Conservation (phyloP, 2,329 filamentous ascomycete species). For the Aphanocladium album region DNA sequence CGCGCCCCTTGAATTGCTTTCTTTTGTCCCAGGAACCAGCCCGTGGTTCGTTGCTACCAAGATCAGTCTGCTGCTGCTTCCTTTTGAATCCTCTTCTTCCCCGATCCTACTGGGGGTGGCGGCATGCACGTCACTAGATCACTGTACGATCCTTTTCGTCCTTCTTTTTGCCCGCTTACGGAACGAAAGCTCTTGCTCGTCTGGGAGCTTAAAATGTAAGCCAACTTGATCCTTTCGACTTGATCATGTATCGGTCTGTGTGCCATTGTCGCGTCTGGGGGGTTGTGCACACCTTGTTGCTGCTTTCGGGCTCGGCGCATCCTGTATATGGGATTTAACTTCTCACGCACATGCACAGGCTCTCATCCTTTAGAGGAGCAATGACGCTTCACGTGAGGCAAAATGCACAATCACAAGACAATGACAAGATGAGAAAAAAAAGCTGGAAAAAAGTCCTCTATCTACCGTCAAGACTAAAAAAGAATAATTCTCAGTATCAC, state of each 20-base stretch:
- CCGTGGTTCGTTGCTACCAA: neutral
- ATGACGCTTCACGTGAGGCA: neutral
- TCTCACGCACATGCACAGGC: neutral
- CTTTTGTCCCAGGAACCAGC: neutral
- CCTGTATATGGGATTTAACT: neutral
- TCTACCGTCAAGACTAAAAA: neutral
- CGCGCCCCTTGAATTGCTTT: neutral
- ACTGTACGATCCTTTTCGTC: neutral
- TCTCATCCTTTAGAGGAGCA: neutral
- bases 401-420: neutral
- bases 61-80: neutral
- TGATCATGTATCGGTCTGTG: too few relatives aligned
- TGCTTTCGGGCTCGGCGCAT: neutral
- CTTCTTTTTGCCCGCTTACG: too few relatives aligned
- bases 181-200: too few relatives aligned
- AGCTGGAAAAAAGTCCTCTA: neutral
- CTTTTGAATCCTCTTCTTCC: neutral
- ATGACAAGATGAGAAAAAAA: neutral
- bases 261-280: neutral
- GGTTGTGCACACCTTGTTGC: neutral
- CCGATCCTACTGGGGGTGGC: neutral
- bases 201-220: too few relatives aligned
- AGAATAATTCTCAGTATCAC: neutral
- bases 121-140: neutral
- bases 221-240: neutral